Evolutionary conservation across 345 rosid genomes (phyloP), one percentile per base, ranked within the genome.

Genomic region (Iberis pinnata): DNA sequence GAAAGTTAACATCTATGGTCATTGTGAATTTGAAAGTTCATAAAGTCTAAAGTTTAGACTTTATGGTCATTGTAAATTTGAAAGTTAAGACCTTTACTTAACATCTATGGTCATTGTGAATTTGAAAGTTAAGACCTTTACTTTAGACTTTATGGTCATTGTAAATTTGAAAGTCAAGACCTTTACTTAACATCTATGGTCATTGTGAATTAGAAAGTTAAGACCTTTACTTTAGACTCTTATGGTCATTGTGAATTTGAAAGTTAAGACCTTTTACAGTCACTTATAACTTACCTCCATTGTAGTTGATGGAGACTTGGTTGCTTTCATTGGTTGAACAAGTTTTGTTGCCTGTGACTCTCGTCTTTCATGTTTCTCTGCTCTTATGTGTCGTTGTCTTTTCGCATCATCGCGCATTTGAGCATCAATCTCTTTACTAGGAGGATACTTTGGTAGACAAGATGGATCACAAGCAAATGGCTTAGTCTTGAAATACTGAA

Each of bases 371-470:
- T 13, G 61, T 67, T 60, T 67, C 50, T 59, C 82, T 39, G 68
- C 31, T 14, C 33, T 49, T 9, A n/a, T 2, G 0, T 56, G 56
- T 44, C 12, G 57, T 18, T 41, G 67, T 1, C 76, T 80, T 56
- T 76, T 73, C 71, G 72, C 97, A 38, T 89, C 97, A 57, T 89
- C 90, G n/a, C 96, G 82, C 50, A 77, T 58, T 68, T 86, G 82
- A 53, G 86, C 96, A 76, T 89, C 97, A 66, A 89, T 89, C 70
- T 89, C 97, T 79, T 89, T 89, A 49, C 84, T 86, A 12, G 97
- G 97, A 12, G 96, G 90, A 69, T 89, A 89, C 49, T 82, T 80
- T 16, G 97, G 97, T 44, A 89, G 84, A 68, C 65, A 57, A 27
- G 95, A 83, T 16, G 97, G 97, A 62, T 86, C 88, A 38, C 95